Conservation (phyloP, 805 yeast genomes). For the Lachancea lanzarotensis region DNA sequence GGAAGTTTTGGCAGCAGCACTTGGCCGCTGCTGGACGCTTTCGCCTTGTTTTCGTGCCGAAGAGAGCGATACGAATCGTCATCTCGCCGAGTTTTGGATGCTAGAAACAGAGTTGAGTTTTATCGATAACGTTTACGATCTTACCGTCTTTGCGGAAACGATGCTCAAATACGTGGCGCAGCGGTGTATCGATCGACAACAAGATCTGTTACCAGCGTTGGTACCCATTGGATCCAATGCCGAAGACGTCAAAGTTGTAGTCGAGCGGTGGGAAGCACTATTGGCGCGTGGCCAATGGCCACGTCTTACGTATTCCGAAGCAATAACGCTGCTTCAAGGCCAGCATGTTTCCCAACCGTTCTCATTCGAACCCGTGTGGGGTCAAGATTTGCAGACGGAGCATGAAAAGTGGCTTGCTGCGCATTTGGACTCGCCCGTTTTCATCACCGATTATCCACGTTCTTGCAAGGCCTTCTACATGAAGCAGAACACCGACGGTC, state of each 20-base stretch:
- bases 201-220: constrained; percentile 17
- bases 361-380: constrained; percentile 51
- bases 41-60: constrained; percentile 95
- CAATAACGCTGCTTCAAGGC: constrained; percentile 47
- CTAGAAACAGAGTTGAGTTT: constrained; percentile 84
- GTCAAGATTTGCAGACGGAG: constrained; percentile 68
- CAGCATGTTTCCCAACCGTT: constrained; percentile 28
- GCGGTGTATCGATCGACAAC: constrained; percentile 24
- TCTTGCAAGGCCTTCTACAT: constrained; percentile 85
- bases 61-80: constrained; percentile 82
- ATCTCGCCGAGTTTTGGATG: constrained; percentile 96
- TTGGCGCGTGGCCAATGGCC: constrained; percentile 48
- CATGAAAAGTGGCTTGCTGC: constrained; percentile 91
- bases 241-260: constrained; percentile 28
- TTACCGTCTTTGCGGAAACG: constrained; percentile 59
- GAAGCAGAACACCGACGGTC: constrained; percentile 45
- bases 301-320: constrained; percentile 67
- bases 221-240: constrained; percentile 15
- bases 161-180: constrained; percentile 54
- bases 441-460: constrained; percentile 83
- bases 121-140: constrained; percentile 47
- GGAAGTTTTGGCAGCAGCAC: constrained; percentile 69
- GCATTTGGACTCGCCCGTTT: constrained; percentile 66
- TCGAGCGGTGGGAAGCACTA: constrained; percentile 56
- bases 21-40: constrained; percentile 79